Percentiles rank a stretch among this genome's conserved stretches.
Conservation (phyloP, 148 eudicot species). For the Vaccinium macrocarpon region DNA sequence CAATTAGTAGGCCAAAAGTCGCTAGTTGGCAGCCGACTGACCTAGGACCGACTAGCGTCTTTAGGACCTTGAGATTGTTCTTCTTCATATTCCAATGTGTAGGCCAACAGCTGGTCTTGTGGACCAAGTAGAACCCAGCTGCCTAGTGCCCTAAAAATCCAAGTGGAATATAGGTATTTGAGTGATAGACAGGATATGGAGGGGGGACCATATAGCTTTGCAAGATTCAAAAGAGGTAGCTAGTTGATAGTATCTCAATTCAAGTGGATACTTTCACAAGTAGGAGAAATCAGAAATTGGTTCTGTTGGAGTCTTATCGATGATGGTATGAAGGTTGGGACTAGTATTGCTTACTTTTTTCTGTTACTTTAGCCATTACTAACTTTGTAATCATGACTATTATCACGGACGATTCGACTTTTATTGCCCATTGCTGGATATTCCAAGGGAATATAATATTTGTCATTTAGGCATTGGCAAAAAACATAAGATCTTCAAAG, state of each 20-base stretch:
- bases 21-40: too few species aligned
- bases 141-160: not conserved
- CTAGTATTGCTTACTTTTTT: not conserved
- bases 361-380: slow-evolving; percentile 12
- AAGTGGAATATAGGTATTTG: not conserved
- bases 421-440: not conserved
- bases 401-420: not conserved
- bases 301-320: not conserved
- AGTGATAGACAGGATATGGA: not conserved
- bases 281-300: not conserved
- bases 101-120: not conserved
- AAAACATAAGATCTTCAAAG: not conserved
- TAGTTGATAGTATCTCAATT: slow-evolving; percentile 7
- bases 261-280: not conserved
- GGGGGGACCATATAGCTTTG: not conserved
- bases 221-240: not conserved
- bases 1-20: too few species aligned
- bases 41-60: too few species aligned
- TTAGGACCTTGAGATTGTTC: not conserved
- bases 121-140: not conserved
- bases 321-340: not conserved
- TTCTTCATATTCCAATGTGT: not conserved
- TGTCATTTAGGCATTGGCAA: not conserved
- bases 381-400: not conserved
- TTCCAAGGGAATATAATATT: not conserved